phyloP scores from a whole-genome alignment of 2,329 filamentous ascomycete genomes.

The Dothiorella sarmentorum region DNA sequence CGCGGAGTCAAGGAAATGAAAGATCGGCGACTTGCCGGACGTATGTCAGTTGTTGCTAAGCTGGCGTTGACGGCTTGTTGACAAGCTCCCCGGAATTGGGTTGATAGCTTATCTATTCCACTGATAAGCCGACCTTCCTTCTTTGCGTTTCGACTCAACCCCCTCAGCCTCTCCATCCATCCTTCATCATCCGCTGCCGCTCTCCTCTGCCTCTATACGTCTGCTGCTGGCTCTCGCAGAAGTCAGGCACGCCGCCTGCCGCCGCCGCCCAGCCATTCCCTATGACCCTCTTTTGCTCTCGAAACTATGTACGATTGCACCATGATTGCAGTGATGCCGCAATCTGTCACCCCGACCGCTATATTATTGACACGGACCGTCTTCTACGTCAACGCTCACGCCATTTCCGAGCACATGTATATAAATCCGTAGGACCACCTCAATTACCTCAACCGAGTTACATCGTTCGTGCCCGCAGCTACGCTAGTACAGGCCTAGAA shows the following conservation, averaged over 20 bases:
- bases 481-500: neutral
- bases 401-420: conserved; percentile 1
- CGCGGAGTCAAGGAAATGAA: conserved; percentile 1
- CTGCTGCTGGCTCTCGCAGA: too few species aligned
- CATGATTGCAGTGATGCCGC: neutral
- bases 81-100: neutral
- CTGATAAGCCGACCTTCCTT: neutral
- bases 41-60: neutral
- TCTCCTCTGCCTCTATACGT: too few species aligned
- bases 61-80: neutral
- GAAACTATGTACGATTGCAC: too few species aligned
- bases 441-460: neutral
- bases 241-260: neutral
- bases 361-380: neutral
- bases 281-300: neutral
- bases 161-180: too few species aligned
- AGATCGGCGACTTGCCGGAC: neutral
- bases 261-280: neutral
- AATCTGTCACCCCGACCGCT: neutral
- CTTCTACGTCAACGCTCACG: neutral
- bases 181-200: too few species aligned
- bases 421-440: neutral
- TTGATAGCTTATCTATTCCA: neutral
- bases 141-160: neutral
- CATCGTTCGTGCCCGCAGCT: neutral